Conservation (phyloP, 176 grass and related monocot species). For the Oryza nivara region DNA sequence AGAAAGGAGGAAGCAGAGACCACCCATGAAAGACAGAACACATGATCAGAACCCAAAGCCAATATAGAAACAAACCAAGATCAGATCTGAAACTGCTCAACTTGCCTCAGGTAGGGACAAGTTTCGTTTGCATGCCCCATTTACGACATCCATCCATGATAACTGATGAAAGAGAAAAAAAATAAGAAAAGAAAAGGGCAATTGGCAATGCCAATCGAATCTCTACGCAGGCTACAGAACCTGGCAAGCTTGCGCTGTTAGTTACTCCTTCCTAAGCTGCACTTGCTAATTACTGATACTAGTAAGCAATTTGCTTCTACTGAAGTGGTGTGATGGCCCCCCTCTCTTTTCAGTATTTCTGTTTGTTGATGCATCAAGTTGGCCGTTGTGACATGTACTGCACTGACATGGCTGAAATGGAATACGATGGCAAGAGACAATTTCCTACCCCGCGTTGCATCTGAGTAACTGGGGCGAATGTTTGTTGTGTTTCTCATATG, state of each 20-base stretch:
- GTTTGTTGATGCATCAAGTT: background rate
- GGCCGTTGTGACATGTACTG: background rate
- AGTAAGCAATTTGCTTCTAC: conserved; percentile 1
- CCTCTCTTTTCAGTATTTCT: conserved; percentile 9
- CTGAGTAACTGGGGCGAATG: background rate
- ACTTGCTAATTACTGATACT: background rate
- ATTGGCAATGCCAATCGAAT: background rate
- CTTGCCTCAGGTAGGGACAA: conserved; percentile 7
- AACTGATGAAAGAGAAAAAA: background rate
- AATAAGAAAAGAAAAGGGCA: no score
- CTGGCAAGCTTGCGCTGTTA: conserved; percentile 1
- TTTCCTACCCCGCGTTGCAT: background rate
- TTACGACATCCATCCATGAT: background rate
- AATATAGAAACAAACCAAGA: conserved; percentile 28
- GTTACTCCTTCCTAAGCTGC: background rate
- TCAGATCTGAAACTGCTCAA: conserved; percentile 24
- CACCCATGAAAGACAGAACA: background rate
- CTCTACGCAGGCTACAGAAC: background rate
- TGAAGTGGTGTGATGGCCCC: background rate
- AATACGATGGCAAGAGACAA: conserved; percentile 5
- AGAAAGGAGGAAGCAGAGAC: background rate
- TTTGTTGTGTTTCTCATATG: background rate
- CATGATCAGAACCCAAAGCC: background rate
- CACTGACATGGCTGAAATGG: background rate
- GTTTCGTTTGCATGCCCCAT: background rate